Percentiles rank a stretch among this genome's conserved stretches.
phyloP scores from a whole-genome alignment of 805 yeast genomes.

The Sugiyamaella boreocaroliniensis region DNA sequence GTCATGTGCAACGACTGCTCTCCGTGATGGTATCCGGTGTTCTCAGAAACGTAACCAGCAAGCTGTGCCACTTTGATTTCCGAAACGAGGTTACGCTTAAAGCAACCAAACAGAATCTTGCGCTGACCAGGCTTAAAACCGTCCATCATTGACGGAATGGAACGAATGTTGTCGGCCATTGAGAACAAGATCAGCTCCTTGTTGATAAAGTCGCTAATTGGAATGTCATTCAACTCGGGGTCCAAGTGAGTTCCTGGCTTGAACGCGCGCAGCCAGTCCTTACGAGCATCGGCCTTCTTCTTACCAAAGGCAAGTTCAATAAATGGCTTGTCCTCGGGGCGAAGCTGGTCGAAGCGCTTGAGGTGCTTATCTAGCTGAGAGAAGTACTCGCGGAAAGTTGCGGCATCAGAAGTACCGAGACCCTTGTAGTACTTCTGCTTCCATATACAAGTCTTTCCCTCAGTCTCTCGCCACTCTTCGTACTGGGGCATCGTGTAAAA shows the following conservation, averaged over 20 bases:
- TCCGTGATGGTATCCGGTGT: conserved; percentile 94
- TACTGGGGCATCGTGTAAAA: conserved; percentile 95
- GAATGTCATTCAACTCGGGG: conserved; percentile 66
- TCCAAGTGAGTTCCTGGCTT: conserved; percentile 90
- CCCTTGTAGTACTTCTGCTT: conserved; percentile 95
- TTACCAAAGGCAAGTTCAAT: conserved; percentile 93
- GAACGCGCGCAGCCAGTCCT: conserved; percentile 90
- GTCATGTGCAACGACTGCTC: conserved; percentile 83
- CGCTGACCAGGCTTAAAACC: conserved; percentile 98
- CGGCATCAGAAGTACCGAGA: conserved; percentile 84
- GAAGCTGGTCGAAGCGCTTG: conserved; percentile 75
- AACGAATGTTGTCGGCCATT: conserved; percentile 93
- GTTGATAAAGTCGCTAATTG: conserved; percentile 89
- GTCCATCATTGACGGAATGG: conserved; percentile 89
- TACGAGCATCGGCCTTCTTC: conserved; percentile 93
- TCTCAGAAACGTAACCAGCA: conserved; percentile 82
- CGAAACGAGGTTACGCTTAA: conserved; percentile 64
- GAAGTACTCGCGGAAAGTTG: conserved; percentile 74
- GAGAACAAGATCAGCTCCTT: conserved; percentile 91
- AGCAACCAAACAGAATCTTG: conserved; percentile 82
- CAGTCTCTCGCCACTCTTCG: conserved; percentile 84
- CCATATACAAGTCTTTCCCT: conserved; percentile 72
- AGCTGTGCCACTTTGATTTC: conserved; percentile 89
- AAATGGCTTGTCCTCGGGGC: conserved; percentile 60
- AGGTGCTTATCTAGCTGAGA: conserved; percentile 76